Evolutionary conservation across 768 basidiomycete species (phyloP).

Genomic region (Myochromella boudieri): DNA sequence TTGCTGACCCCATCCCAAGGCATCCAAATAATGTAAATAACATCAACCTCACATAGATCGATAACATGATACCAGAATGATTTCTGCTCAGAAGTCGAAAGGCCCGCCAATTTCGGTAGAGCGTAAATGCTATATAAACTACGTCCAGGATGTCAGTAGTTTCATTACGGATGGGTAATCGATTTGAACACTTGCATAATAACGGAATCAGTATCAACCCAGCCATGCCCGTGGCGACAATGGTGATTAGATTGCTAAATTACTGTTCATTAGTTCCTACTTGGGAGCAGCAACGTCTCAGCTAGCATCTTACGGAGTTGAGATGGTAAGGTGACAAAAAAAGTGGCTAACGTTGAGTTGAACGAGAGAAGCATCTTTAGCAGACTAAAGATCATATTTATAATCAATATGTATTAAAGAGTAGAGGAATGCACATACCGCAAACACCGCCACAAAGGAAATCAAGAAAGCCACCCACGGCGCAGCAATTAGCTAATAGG

Average conservation of each 20-base stretch:
- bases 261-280: too few species aligned
- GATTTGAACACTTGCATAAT: too few species aligned
- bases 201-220: background rate
- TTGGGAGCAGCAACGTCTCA: background rate
- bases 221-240: background rate
- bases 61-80: background rate
- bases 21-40: background rate
- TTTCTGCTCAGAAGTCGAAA: background rate
- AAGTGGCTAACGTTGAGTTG: background rate
- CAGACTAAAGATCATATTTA: background rate
- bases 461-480: background rate
- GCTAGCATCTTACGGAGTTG: background rate
- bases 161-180: background rate
- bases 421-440: background rate
- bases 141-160: background rate
- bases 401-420: background rate
- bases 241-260: background rate
- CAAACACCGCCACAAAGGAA: background rate
- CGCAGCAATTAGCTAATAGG: background rate
- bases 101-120: background rate
- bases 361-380: background rate
- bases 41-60: constrained; percentile 1
- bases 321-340: constrained; percentile 1
- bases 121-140: constrained; percentile 1
- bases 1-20: background rate